Conservation (phyloP, 2,329 filamentous ascomycete species). For the Teratosphaeriaceae sp. region DNA sequence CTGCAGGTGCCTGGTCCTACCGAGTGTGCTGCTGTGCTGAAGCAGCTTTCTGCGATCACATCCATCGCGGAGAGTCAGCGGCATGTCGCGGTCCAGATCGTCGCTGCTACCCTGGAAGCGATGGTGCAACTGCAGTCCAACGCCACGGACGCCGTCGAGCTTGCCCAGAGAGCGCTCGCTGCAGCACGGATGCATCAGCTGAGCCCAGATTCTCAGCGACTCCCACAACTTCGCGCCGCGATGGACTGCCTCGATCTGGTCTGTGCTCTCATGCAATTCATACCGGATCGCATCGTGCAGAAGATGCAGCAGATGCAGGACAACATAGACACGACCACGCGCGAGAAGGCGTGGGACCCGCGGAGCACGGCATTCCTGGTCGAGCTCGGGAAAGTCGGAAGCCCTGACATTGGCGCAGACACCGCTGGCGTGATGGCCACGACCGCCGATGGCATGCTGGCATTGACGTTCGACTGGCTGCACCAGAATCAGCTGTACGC, state of each 20-base stretch:
- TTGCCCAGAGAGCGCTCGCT: constrained; percentile 68
- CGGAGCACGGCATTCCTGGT: constrained; percentile 34
- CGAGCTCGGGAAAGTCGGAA: constrained; percentile 31
- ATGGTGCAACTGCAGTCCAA: constrained; percentile 60
- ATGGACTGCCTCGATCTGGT: constrained; percentile 63
- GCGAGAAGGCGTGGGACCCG: constrained; percentile 23
- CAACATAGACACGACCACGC: constrained; percentile 50
- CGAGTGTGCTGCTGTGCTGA: constrained; percentile 56
- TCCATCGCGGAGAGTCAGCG: constrained; percentile 52
- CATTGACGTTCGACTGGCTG: constrained; percentile 54
- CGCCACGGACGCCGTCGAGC: constrained; percentile 59
- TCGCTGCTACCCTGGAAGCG: constrained; percentile 62
- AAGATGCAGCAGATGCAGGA: constrained; percentile 59
- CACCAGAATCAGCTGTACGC: constrained; percentile 53
- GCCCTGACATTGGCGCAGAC: constrained; percentile 30
- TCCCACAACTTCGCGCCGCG: constrained; percentile 61
- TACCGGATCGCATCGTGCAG: constrained; percentile 47
- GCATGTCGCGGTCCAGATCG: constrained; percentile 51
- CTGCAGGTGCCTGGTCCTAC: constrained; percentile 52
- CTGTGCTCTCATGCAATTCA: constrained; percentile 60
- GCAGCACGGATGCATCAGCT: constrained; percentile 65
- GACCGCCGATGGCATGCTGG: constrained; percentile 31
- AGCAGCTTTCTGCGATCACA: constrained; percentile 61
- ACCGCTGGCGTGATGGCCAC: constrained; percentile 41
- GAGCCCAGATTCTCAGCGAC: constrained; percentile 51